phyloP scores from a whole-genome alignment of 345 rosid species.

The Lumnitzera racemosa region DNA sequence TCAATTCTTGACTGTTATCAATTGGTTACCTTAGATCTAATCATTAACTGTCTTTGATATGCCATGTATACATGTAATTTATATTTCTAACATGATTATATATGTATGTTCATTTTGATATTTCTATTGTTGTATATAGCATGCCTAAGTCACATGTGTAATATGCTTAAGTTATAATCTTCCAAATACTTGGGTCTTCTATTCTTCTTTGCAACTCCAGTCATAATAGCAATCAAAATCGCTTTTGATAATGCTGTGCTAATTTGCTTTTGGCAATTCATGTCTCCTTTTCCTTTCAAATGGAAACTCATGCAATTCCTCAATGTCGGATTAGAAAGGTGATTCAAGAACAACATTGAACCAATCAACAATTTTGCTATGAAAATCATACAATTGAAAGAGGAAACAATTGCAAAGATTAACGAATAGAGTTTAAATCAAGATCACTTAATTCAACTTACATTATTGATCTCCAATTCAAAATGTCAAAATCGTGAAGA shows the following conservation, averaged over 20 bases:
- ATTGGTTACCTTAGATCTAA: too few species aligned
- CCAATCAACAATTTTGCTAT: conserved; percentile 9
- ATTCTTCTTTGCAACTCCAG: too few species aligned
- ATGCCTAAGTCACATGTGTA: too few species aligned
- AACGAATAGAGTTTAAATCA: conserved; percentile 1
- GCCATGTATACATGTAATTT: too few species aligned
- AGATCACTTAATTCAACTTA: conserved; percentile 43
- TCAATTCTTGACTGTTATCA: too few species aligned
- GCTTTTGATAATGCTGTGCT: conserved; percentile 39
- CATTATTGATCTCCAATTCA: conserved; percentile 14
- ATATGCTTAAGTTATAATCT: too few species aligned
- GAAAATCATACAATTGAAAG: conserved; percentile 10
- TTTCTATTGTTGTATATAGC: too few species aligned
- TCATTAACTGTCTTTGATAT: too few species aligned
- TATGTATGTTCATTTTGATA: too few species aligned
- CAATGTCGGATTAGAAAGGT: conserved; percentile 35
- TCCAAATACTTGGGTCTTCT: too few species aligned
- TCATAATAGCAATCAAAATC: not conserved
- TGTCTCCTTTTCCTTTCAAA: conserved; percentile 21
- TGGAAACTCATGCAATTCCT: conserved; percentile 42
- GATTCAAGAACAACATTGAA: conserved; percentile 20
- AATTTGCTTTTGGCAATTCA: conserved; percentile 26
- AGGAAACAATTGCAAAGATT: not conserved
- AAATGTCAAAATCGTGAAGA: conserved; percentile 21
- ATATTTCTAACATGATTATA: too few species aligned